A percentile compares a stretch with the other conserved stretches of the same genome.
These are phyloP conservation scores for Geotrichum australiense DNA, from an alignment of 1,139 yeast species.

Conservation along the genomic window DNA sequence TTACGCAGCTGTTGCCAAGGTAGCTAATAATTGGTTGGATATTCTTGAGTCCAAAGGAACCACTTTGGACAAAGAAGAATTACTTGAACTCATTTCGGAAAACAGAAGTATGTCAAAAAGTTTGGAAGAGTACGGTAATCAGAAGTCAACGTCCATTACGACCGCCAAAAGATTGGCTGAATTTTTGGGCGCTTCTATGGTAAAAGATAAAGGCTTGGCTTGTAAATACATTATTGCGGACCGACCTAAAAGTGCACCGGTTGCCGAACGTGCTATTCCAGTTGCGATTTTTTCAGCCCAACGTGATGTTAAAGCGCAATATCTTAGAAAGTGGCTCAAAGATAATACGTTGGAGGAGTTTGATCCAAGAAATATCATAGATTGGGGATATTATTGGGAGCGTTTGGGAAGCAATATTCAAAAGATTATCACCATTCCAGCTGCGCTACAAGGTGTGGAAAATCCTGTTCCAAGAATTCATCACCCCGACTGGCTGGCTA, in stretches of 20 bases:
- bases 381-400: constrained; percentile 90
- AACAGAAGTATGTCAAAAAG: constrained; percentile 94
- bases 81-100: constrained; percentile 91
- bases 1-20: constrained; percentile 82
- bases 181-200: constrained; percentile 96
- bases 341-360: constrained; percentile 74
- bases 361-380: constrained; percentile 84
- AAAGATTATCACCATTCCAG: constrained; percentile 94
- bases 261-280: constrained; percentile 94
- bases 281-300: constrained; percentile 93
- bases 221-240: constrained; percentile 90
- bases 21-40: constrained; percentile 95
- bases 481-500: constrained; percentile 91
- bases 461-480: constrained; percentile 94
- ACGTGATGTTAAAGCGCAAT: constrained; percentile 49
- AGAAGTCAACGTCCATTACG: constrained; percentile 91
- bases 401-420: constrained; percentile 90
- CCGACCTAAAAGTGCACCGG: constrained; percentile 79
- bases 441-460: constrained; percentile 81
- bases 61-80: constrained; percentile 87
- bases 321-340: constrained; percentile 77
- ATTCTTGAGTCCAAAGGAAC: constrained; percentile 82
- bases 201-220: constrained; percentile 91
- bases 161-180: constrained; percentile 92
- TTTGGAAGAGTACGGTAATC: constrained; percentile 79